Conservation (phyloP, 164 flowering plant species). For the Kingdonia uniflora region DNA sequence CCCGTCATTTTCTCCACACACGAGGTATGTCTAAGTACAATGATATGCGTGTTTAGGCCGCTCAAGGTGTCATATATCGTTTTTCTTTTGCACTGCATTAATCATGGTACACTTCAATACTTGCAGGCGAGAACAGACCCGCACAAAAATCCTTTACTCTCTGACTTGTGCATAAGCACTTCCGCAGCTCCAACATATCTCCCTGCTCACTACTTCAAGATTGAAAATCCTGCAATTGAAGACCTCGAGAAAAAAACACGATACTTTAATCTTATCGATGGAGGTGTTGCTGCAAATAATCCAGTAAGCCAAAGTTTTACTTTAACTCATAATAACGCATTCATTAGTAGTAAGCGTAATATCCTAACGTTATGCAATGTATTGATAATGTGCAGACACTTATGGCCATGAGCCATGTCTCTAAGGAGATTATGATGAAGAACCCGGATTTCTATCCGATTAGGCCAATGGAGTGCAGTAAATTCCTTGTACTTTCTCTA, state of each 20-base stretch:
- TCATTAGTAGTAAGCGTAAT: no score
- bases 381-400: conserved; percentile 22
- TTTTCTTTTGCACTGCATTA: background rate
- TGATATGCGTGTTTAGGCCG: no score
- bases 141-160: conserved; percentile 15
- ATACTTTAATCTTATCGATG: conserved; percentile 23
- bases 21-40: background rate
- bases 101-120: background rate
- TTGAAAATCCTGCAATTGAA: conserved; percentile 6
- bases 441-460: background rate
- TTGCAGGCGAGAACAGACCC: conserved; percentile 11
- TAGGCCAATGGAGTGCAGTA: background rate
- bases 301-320: conserved; percentile 11
- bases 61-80: background rate
- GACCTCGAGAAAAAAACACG: background rate
- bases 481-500: background rate
- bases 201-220: conserved; percentile 8
- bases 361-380: background rate
- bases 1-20: conserved; percentile 16
- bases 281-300: conserved; percentile 32
- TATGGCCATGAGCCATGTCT: conserved; percentile 2
- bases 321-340: background rate
- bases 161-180: conserved; percentile 28
- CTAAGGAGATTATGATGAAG: background rate
- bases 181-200: conserved; percentile 33